These are phyloP conservation scores for Fusarium irregulare DNA, from an alignment of 2,329 filamentous ascomycete species.

Conservation along the genomic window DNA sequence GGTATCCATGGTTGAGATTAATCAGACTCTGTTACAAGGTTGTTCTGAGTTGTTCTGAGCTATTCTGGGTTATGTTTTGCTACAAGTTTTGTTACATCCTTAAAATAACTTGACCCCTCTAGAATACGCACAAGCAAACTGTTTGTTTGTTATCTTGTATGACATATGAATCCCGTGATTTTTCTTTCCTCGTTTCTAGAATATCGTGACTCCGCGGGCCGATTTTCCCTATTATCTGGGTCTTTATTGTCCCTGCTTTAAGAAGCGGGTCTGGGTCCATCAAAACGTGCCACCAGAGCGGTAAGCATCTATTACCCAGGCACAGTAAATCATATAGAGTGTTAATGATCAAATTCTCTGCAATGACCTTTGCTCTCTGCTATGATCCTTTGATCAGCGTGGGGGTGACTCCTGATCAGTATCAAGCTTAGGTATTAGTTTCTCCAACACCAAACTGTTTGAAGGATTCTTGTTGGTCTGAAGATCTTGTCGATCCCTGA, in stretches of 20 bases:
- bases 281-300: neutral
- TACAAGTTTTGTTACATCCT: neutral
- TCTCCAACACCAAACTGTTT: neutral
- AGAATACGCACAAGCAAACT: neutral
- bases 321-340: neutral
- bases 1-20: neutral
- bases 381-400: constrained; percentile 8
- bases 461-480: neutral
- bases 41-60: neutral
- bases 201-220: constrained; percentile 31
- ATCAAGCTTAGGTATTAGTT: neutral
- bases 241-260: constrained; percentile 8
- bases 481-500: constrained; percentile 15
- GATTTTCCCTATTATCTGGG: constrained; percentile 22
- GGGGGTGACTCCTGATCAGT: neutral
- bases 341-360: neutral
- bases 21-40: neutral
- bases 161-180: constrained; percentile 24
- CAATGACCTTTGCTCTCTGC: neutral
- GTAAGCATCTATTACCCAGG: neutral
- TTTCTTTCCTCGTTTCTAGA: constrained; percentile 12
- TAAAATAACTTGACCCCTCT: neutral
- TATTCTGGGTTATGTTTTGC: neutral
- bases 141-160: constrained; percentile 1
- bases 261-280: constrained; percentile 6